phyloP scores from a whole-genome alignment of 495 filamentous ascomycete species.

The Cercophora scortea region DNA sequence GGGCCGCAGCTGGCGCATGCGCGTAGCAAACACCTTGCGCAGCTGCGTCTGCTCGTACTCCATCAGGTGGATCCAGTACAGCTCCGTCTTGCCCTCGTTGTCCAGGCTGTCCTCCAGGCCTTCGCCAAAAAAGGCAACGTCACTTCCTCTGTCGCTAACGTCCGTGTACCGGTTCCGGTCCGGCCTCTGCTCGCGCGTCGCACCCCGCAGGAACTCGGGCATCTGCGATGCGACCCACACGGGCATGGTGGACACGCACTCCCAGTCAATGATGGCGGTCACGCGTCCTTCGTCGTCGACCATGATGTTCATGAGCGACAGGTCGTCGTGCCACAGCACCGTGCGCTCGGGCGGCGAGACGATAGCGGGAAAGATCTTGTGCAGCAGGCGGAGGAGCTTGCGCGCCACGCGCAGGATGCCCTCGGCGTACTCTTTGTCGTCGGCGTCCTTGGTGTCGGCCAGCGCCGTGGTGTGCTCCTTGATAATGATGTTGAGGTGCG shows the following conservation, averaged over 20 bases:
- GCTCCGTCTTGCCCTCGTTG: constrained; percentile 27
- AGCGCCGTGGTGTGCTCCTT: constrained; percentile 18
- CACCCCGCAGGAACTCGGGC: constrained; percentile 35
- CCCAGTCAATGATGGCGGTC: constrained; percentile 47
- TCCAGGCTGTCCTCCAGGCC: constrained; percentile 14
- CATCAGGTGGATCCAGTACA: constrained; percentile 31
- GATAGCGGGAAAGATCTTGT: constrained; percentile 20
- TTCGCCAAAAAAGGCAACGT: constrained; percentile 1
- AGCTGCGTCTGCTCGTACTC: constrained; percentile 30
- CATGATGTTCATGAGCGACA: constrained; percentile 44
- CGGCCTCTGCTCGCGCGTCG: constrained; percentile 19
- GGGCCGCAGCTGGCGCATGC: constrained; percentile 16
- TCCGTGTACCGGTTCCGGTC: constrained; percentile 23
- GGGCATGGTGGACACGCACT: constrained; percentile 42
- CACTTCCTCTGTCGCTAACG: constrained; percentile 12
- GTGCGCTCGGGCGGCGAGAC: constrained; percentile 21
- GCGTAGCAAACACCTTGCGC: constrained; percentile 20
- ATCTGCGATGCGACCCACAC: constrained; percentile 37
- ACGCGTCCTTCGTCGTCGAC: constrained; percentile 34
- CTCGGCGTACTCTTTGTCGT: constrained; percentile 21
- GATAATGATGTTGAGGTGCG: constrained; percentile 18
- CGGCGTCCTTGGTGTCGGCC: constrained; percentile 4
- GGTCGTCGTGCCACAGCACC: constrained; percentile 39
- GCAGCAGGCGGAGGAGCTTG: constrained; percentile 17
- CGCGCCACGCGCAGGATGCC: constrained; percentile 14